phyloP scores from a whole-genome alignment of 2,329 filamentous ascomycete species.

The Alternaria tenuissima region DNA sequence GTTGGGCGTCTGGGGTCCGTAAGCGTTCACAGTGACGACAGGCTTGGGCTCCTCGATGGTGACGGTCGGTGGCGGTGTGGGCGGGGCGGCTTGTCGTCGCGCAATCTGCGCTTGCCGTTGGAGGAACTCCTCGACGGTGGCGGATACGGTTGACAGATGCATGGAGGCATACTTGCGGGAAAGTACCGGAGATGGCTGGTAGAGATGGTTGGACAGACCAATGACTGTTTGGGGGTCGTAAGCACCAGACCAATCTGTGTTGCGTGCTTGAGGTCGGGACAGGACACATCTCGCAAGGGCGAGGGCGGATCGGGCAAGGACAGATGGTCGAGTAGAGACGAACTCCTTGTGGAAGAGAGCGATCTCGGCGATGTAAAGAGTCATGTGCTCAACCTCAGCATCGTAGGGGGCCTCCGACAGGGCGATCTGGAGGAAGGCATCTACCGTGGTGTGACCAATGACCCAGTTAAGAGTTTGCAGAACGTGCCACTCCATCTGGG shows the following conservation, averaged over 20 bases:
- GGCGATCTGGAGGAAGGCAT: slow-evolving; percentile 90
- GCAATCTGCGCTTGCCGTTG: slow-evolving; percentile 64
- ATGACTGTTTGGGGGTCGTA: slow-evolving; percentile 73
- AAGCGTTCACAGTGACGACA: slow-evolving; percentile 47
- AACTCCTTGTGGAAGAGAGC: slow-evolving; percentile 97
- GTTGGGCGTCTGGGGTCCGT: slow-evolving; percentile 79
- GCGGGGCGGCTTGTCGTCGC: slow-evolving; percentile 52
- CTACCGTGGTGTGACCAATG: slow-evolving; percentile 94
- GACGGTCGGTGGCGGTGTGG: slow-evolving; percentile 68
- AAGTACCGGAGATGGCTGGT: slow-evolving; percentile 72
- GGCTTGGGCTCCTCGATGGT: slow-evolving; percentile 59
- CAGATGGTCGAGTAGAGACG: slow-evolving; percentile 88
- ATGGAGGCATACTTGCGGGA: slow-evolving; percentile 73
- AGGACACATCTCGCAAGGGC: slow-evolving; percentile 88
- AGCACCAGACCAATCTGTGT: slow-evolving; percentile 77
- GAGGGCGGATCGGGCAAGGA: slow-evolving; percentile 87
- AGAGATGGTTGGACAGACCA: slow-evolving; percentile 70
- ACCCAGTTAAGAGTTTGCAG: slow-evolving; percentile 96
- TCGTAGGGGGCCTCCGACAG: slow-evolving; percentile 78
- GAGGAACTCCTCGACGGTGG: slow-evolving; percentile 72
- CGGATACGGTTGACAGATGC: slow-evolving; percentile 71
- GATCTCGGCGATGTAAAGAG: slow-evolving; percentile 92
- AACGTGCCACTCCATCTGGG: slow-evolving; percentile 99
- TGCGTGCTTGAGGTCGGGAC: slow-evolving; percentile 76
- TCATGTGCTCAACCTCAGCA: slow-evolving; percentile 91